phyloP scores from a whole-genome alignment of 1,284 basidiomycete genomes.

The Takashimella tepidaria region DNA sequence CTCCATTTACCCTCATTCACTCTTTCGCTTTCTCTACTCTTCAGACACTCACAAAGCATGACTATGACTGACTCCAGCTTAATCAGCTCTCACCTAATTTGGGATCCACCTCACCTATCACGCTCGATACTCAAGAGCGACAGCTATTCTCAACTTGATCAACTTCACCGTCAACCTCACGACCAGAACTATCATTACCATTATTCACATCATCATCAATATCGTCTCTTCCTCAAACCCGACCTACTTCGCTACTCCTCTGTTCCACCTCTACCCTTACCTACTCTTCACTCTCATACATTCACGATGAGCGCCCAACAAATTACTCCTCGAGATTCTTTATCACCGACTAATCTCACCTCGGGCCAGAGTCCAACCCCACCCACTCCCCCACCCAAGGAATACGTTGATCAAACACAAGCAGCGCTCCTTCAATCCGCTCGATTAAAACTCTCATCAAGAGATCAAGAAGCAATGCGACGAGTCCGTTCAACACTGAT shows the following conservation, averaged over 20 bases:
- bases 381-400: background rate
- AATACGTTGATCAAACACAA: constrained; percentile 6
- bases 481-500: constrained; percentile 32
- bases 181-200: no score
- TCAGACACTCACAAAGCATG: no score
- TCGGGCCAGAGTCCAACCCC: background rate
- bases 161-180: no score
- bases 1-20: no score
- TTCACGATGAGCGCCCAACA: background rate
- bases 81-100: background rate
- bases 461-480: constrained; percentile 39
- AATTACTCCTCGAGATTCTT: background rate
- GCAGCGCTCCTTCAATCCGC: constrained; percentile 26
- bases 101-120: no score
- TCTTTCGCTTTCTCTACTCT: no score
- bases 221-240: no score
- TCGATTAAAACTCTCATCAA: constrained; percentile 25
- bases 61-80: background rate
- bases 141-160: no score
- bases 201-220: background rate
- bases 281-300: background rate
- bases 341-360: background rate
- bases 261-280: background rate
- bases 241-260: no score
- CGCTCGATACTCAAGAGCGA: no score